A percentile compares a stretch with the other conserved stretches of the same genome.
These are phyloP conservation scores for Phialophora chinensis DNA, from an alignment of 2,329 filamentous ascomycete genomes.

Conservation along the genomic window DNA sequence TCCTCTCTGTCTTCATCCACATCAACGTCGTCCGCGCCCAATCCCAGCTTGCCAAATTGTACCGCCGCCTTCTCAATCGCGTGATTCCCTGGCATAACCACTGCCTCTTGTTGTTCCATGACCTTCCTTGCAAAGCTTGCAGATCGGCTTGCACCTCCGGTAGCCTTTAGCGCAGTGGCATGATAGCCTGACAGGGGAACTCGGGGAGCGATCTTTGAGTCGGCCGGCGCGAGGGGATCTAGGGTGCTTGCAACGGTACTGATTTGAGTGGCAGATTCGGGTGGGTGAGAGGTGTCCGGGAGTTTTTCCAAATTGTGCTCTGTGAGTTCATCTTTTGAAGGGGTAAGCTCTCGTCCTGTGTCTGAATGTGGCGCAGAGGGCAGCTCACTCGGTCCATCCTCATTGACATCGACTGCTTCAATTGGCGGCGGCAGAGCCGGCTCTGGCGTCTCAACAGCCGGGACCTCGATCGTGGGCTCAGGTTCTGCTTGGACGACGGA, in stretches of 20 bases:
- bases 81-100: conserved; percentile 97
- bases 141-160: conserved; percentile 66
- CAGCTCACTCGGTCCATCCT: conserved; percentile 43
- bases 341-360: conserved; percentile 55
- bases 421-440: conserved; percentile 44
- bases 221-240: conserved; percentile 65
- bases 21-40: conserved; percentile 78
- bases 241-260: conserved; percentile 88
- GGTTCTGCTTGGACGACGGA: conserved; percentile 38
- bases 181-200: conserved; percentile 75
- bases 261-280: conserved; percentile 79
- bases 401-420: conserved; percentile 47
- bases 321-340: conserved; percentile 82
- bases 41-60: conserved; percentile 93
- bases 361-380: conserved; percentile 40
- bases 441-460: conserved; percentile 52
- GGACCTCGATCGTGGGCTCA: conserved; percentile 35
- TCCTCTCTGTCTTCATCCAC: conserved; percentile 95
- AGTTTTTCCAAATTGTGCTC: conserved; percentile 92
- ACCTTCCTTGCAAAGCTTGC: conserved; percentile 85
- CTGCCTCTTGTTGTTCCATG: conserved; percentile 93
- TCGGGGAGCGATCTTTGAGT: conserved; percentile 60
- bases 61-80: conserved; percentile 91
- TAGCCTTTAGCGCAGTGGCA: conserved; percentile 81
- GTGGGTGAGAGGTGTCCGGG: conserved; percentile 77